Evolutionary conservation across 768 basidiomycete species (phyloP), one percentile per base, ranked within the genome.

Genomic region (Mycena olivaceomarginata): DNA sequence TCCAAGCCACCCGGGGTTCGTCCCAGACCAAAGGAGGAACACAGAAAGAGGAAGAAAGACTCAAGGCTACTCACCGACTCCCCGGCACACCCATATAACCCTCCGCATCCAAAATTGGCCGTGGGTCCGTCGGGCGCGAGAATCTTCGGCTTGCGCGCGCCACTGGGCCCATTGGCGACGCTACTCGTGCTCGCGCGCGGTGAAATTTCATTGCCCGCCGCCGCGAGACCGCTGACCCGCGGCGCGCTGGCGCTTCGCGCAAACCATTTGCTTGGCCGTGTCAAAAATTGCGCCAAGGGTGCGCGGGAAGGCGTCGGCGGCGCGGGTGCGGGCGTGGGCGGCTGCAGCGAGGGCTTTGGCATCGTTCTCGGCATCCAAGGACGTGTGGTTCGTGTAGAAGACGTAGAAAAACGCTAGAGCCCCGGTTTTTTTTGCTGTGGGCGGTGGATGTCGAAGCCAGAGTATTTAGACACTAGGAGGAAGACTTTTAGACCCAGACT

Each of bases 111-210:
- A 94, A 84, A 70, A 96, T 94, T 4, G 95, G 96, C 25, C 95
- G 87, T 11, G 95, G 95, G 81, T 96, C 96, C 6, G 95, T 95
- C 1, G 95, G 95, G 62, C 93, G 92, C 43, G 96, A 96, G 48
- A n/a, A 96, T 97, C 88, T 95, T 96, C 69, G 92, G 94, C 77
- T 94, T 95, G 76, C 94, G 69, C 60, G 67, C 68, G 67, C 40
- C 45, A 12, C 13, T 85, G 2, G 69, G 7, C n/a, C 59, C 75
- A 9, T 22, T 85, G 9, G 71, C 43, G 22, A 70, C 18, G 22
- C 78, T 79, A 6, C 74, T 75, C 1, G 78, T 79, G 63, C 78
- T 79, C 25, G 78, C 41, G 1, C 78, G 66, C 22, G 78, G 78
- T 1, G 71, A 67, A 2, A 70, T 74, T 37, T 75, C 77, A 5